Percentiles rank a stretch among this genome's conserved stretches.
Evolutionary conservation across 805 yeast species (phyloP).

Genomic region (Hanseniaspora guilliermondii): DNA sequence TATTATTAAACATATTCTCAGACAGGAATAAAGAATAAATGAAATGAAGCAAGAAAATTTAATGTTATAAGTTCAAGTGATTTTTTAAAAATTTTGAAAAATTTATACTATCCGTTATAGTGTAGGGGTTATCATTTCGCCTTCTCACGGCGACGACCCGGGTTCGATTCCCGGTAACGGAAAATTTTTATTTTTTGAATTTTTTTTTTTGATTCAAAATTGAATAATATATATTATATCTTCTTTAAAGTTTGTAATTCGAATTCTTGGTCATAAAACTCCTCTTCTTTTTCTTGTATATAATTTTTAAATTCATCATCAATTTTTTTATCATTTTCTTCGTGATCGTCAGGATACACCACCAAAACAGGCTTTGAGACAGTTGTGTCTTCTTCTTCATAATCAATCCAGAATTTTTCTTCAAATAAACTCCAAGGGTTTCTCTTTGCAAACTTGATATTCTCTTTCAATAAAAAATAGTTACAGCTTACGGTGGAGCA

Average conservation of each 20-base stretch:
- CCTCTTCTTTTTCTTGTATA: not conserved
- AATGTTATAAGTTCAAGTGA: no score
- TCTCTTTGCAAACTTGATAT: constrained; percentile 18
- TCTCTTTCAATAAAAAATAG: constrained; percentile 20
- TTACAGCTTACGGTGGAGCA: constrained; percentile 22
- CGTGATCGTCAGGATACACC: not conserved
- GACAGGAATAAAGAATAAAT: no score
- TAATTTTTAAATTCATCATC: not conserved
- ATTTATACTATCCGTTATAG: constrained; percentile 5
- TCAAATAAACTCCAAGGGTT: constrained; percentile 19
- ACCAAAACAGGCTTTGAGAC: not conserved
- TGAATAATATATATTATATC: no score
- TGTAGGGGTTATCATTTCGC: constrained; percentile 15
- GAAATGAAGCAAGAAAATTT: no score
- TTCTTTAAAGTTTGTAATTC: not conserved
- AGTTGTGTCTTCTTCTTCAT: not conserved
- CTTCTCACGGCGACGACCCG: constrained; percentile 15
- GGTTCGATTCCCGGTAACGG: constrained; percentile 14
- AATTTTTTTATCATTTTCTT: not conserved
- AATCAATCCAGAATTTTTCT: constrained; percentile 13
- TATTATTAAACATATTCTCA: no score
- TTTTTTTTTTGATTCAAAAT: not conserved
- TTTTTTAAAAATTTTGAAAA: no score
- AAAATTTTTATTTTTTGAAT: constrained; percentile 1
- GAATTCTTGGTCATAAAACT: not conserved